A percentile compares a stretch with the other conserved stretches of the same genome.
Evolutionary conservation across 2,329 filamentous ascomycete species (phyloP).

Genomic region (Pyrenophora tritici-repentis): DNA sequence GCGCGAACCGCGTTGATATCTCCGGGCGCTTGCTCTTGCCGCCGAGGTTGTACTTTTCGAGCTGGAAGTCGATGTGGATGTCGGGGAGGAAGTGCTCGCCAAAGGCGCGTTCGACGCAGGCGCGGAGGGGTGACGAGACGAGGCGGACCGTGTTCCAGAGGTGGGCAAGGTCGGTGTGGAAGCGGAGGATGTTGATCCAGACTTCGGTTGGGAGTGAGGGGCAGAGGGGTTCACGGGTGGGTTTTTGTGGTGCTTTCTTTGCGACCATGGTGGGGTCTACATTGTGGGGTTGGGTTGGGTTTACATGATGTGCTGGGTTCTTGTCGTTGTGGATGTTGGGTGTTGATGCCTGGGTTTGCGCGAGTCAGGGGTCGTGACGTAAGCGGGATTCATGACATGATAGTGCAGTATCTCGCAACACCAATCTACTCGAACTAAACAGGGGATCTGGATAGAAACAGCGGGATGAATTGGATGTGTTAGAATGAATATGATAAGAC

Average conservation of each 20-base stretch:
- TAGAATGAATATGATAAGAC: no score
- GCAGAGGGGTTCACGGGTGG: constrained; percentile 15
- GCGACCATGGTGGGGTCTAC: constrained; percentile 5
- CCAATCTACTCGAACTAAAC: no score
- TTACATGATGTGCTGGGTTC: background rate
- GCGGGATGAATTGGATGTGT: no score
- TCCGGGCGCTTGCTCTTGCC: constrained; percentile 37
- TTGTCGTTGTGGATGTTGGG: no score
- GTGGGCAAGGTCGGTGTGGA: constrained; percentile 37
- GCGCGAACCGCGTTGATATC: constrained; percentile 26
- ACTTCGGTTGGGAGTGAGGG: constrained; percentile 40
- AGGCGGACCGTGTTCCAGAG: constrained; percentile 39
- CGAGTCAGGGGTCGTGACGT: no score
- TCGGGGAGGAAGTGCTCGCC: constrained; percentile 28
- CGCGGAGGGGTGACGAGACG: constrained; percentile 33
- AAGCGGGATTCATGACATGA: no score
- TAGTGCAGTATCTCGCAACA: no score
- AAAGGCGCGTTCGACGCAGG: constrained; percentile 39
- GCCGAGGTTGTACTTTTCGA: constrained; percentile 43
- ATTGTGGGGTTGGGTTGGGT: background rate
- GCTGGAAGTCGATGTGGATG: constrained; percentile 33
- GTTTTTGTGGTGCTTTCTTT: background rate
- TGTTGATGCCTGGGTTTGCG: no score
- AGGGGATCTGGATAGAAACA: no score
- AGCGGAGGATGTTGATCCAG: constrained; percentile 42